A percentile compares a stretch with the other conserved stretches of the same genome.
phyloP scores from a whole-genome alignment of 345 rosid genomes.

The Syzygium oleosum region DNA sequence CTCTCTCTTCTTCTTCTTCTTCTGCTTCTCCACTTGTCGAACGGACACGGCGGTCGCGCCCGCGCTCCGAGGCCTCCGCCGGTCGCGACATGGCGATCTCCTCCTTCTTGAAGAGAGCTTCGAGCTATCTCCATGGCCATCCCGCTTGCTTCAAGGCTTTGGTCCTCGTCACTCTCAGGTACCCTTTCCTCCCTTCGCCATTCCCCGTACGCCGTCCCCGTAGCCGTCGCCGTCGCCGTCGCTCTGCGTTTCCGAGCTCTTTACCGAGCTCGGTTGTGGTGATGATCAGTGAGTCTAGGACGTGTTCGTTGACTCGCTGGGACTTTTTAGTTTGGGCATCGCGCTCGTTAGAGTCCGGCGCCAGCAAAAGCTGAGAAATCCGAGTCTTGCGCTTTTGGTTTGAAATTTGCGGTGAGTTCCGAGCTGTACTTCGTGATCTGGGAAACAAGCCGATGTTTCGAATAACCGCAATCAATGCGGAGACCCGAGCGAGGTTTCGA shows the following conservation, averaged over 20 bases:
- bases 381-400: not conserved
- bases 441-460: not conserved
- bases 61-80: not conserved
- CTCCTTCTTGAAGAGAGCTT: constrained; percentile 55
- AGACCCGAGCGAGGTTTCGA: not conserved
- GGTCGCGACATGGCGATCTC: constrained; percentile 27
- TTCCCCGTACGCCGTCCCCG: not conserved
- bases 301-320: not conserved
- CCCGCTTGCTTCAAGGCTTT: constrained; percentile 50
- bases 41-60: too few species aligned
- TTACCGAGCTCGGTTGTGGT: not conserved
- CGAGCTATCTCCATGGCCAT: constrained; percentile 29
- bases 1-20: not conserved
- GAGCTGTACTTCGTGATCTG: not conserved
- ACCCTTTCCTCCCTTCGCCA: not conserved
- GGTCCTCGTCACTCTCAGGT: constrained; percentile 70
- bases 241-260: not conserved
- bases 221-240: not conserved
- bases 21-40: not conserved
- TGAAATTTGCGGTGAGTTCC: not conserved
- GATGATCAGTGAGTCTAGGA: not conserved
- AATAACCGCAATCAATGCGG: not conserved
- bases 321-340: not conserved
- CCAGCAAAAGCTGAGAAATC: too few species aligned
- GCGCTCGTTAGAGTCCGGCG: not conserved